A percentile compares a stretch with the other conserved stretches of the same genome.
Conservation (phyloP, 176 grass and related monocot genomes). For the Otatea glauca region DNA sequence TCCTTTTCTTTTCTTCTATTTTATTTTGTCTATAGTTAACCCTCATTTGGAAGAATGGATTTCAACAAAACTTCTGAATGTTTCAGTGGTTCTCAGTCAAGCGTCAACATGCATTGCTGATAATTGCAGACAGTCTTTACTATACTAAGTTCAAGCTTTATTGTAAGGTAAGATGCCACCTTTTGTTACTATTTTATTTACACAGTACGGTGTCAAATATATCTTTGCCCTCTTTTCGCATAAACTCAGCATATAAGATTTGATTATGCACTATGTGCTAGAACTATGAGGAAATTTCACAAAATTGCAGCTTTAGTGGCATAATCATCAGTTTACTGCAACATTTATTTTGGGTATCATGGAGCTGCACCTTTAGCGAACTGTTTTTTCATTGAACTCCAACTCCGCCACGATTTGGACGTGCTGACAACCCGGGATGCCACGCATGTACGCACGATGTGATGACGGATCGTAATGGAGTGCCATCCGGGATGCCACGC, state of each 20-base stretch:
- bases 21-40: neutral
- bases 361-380: no score
- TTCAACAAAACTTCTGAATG: conserved; percentile 30
- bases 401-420: no score
- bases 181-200: conserved; percentile 6
- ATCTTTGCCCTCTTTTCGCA: neutral
- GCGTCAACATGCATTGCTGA: conserved; percentile 92
- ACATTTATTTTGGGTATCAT: no score
- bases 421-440: no score
- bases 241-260: neutral
- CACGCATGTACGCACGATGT: no score
- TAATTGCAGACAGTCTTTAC: conserved; percentile 82
- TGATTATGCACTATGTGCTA: neutral
- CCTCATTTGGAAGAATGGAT: neutral
- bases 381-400: no score
- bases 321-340: no score
- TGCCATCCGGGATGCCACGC: no score
- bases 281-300: neutral
- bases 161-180: conserved; percentile 68
- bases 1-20: neutral
- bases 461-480: no score
- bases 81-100: conserved; percentile 99
- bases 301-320: no score
- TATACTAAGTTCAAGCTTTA: conserved; percentile 91
- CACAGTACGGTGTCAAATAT: neutral